Base-by-base conservation (phyloP, 257 asterid species). In the Ehretia macrophylla region DNA sequence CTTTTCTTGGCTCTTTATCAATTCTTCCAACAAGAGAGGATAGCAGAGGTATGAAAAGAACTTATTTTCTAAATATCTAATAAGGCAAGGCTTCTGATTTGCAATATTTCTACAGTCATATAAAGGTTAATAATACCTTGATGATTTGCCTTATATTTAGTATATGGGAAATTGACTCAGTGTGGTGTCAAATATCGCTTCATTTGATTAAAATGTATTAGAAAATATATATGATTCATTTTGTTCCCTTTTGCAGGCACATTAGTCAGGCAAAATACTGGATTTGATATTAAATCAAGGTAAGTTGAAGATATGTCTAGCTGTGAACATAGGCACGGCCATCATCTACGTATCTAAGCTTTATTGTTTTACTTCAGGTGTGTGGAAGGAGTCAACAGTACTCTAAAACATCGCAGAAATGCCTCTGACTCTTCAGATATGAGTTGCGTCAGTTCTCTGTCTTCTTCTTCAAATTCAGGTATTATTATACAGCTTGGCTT, bases 361-460 rank as follows among this genome's bases (percentile, higher is more conserved):
- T 66, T 10, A 57, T 14, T 59, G 42, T 35, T 71, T 61, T 22
- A 55, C 56, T 50, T 60, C 62, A 86, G 97, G 85, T 69, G 68
- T 64, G 47, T 73, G 57, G 96, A 87, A 67, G 89, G 75, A 50
- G 78, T 47, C 59, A 67, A 67, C 73, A 74, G 65, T 65, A 67
- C 84, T 65, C 58, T 45, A 50, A 85, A 75, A 85, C 95, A 74
- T 71, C 77, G 82, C 45, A 85, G 95, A 83, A 88, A 68, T 22
- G 71, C 84, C 59, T 91, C 96, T 11, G 83, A 81, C 69, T 81
- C 95, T 60, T 88, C 99, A 51, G 99, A 88, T 67, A 81, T 84
- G 76, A 88, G 96, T 74, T 77, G 88, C 81, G 79, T 81, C 71
- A 81, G 85, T 75, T 72, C 77, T 52, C 68, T 65, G 56, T 78